Conservation (phyloP, 1,284 basidiomycete genomes). For the Ganoderma sp. region DNA sequence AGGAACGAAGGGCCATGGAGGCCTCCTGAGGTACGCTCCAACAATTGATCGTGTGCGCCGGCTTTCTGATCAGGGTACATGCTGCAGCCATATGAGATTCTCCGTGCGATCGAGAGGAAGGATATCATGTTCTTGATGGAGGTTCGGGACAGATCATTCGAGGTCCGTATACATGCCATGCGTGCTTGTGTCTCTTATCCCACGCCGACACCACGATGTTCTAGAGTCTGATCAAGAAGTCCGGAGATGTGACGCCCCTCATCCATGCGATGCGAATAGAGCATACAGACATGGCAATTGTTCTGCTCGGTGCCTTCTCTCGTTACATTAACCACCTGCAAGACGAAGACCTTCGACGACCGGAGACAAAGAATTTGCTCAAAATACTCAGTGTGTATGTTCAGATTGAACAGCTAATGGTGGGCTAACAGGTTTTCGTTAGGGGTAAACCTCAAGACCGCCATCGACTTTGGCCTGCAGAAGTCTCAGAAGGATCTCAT, state of each 20-base stretch:
- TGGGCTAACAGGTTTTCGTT: constrained; percentile 19
- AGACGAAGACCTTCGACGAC: constrained; percentile 69
- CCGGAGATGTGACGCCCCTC: constrained; percentile 76
- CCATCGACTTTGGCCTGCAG: constrained; percentile 81
- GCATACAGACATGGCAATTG: constrained; percentile 72
- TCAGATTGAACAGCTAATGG: constrained; percentile 2
- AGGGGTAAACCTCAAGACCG: constrained; percentile 82
- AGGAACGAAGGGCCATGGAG: constrained; percentile 48
- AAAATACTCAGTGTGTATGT: constrained; percentile 70
- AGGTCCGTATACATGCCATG: constrained; percentile 51
- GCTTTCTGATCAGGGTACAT: not conserved
- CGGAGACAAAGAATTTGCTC: constrained; percentile 66
- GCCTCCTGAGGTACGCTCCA: constrained; percentile 60
- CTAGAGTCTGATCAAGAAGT: constrained; percentile 74
- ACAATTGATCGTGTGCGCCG: not conserved
- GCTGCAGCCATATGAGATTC: constrained; percentile 72
- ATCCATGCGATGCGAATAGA: constrained; percentile 84
- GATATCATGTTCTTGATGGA: constrained; percentile 81
- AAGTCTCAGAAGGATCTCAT: constrained; percentile 79
- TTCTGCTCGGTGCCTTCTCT: constrained; percentile 80
- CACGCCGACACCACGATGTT: not conserved
- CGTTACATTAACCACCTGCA: constrained; percentile 80
- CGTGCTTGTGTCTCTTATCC: not conserved
- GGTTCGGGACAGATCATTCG: constrained; percentile 77
- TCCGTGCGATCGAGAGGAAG: constrained; percentile 75